Evolutionary conservation across 2,329 filamentous ascomycete genomes (phyloP).

Genomic region (Sporothrix humicola): DNA sequence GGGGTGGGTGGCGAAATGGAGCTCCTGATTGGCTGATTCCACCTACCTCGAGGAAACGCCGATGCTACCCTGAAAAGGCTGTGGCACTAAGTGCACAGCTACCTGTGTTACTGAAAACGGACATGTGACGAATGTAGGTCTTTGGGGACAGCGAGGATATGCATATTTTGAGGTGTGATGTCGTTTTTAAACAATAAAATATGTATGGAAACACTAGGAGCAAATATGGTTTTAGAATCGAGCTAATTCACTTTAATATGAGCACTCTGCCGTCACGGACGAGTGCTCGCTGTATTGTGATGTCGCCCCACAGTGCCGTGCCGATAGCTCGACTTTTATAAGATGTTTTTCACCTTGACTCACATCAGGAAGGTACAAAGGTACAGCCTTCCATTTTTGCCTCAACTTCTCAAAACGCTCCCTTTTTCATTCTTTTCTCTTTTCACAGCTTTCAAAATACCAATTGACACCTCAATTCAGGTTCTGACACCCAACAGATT

Average conservation of each 20-base stretch:
- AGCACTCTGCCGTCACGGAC: too few species aligned
- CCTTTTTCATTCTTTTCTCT: neutral
- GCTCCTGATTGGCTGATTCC: constrained; percentile 7
- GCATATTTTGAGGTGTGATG: too few species aligned
- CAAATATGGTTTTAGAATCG: too few species aligned
- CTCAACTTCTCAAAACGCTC: neutral
- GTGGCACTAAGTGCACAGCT: neutral
- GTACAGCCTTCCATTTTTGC: constrained; percentile 13
- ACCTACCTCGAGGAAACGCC: neutral
- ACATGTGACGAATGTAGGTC: neutral
- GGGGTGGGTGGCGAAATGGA: neutral
- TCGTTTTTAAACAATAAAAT: too few species aligned
- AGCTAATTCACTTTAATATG: too few species aligned
- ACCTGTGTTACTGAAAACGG: neutral
- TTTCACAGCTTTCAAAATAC: neutral
- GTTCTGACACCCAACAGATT: neutral
- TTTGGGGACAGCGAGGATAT: too few species aligned
- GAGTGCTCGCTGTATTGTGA: neutral
- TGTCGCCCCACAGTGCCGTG: constrained; percentile 8
- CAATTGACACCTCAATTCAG: neutral
- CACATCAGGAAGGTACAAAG: constrained; percentile 16
- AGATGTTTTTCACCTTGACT: constrained; percentile 4
- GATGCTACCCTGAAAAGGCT: neutral
- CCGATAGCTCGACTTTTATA: constrained; percentile 9
- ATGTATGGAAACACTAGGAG: too few species aligned